Evolutionary conservation across 495 filamentous ascomycete species (phyloP).

Genomic region (Penicillium angulare): DNA sequence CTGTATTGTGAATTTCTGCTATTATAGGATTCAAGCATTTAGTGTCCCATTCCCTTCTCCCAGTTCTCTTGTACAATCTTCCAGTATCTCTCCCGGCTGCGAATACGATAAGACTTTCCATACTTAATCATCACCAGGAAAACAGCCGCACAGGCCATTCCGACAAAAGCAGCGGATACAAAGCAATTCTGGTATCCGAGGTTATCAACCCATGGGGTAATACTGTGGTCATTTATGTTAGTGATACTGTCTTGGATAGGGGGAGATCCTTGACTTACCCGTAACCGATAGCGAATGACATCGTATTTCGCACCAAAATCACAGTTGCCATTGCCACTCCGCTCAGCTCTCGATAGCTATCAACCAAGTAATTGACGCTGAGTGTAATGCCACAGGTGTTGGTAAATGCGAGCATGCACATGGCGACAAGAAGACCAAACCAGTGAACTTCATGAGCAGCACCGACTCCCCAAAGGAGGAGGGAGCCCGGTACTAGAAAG

Average conservation of each 20-base stretch:
- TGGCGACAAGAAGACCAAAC: slow-evolving; percentile 63
- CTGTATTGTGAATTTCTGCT: slow-evolving; percentile 5
- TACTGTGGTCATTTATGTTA: slow-evolving; percentile 28
- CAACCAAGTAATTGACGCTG: slow-evolving; percentile 61
- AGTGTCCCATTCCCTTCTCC: slow-evolving; percentile 42
- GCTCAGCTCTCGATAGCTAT: slow-evolving; percentile 61
- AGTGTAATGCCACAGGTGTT: slow-evolving; percentile 59
- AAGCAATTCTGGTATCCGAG: slow-evolving; percentile 65
- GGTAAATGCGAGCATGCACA: slow-evolving; percentile 56
- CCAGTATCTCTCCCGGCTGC: slow-evolving; percentile 44
- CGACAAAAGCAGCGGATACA: slow-evolving; percentile 59
- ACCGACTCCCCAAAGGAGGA: slow-evolving; percentile 69
- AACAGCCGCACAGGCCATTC: slow-evolving; percentile 50
- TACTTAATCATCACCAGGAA: slow-evolving; percentile 57
- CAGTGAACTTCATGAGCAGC: slow-evolving; percentile 59
- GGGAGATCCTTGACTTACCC: slow-evolving; percentile 32
- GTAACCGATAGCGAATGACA: slow-evolving; percentile 60
- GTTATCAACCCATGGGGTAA: slow-evolving; percentile 61
- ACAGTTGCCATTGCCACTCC: slow-evolving; percentile 63
- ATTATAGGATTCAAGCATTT: neutral
- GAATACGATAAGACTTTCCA: slow-evolving; percentile 44
- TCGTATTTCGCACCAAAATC: slow-evolving; percentile 66
- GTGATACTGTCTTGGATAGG: neutral
- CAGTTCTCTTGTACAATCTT: slow-evolving; percentile 37
- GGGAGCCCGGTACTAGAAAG: slow-evolving; percentile 53